A percentile compares a stretch with the other conserved stretches of the same genome.
These are phyloP conservation scores for Tulasnella sp. DNA, from an alignment of 768 basidiomycete genomes.

Conservation along the genomic window DNA sequence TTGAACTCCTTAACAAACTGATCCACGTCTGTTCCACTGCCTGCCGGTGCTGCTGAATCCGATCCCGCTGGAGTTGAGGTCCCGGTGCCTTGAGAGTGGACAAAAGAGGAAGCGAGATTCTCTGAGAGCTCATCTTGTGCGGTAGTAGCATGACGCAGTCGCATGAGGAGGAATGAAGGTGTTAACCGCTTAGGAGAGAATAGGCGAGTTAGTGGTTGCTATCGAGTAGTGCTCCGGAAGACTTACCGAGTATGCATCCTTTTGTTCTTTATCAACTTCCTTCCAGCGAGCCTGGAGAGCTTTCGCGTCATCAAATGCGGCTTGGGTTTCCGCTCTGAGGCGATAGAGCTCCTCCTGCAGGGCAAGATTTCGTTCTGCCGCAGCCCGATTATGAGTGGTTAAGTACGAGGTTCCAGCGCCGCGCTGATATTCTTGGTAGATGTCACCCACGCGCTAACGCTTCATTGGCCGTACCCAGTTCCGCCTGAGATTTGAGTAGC, in stretches of 20 bases:
- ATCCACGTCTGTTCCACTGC: conserved; percentile 56
- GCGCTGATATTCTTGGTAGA: background rate
- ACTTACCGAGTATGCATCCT: conserved; percentile 78
- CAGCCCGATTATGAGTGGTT: background rate
- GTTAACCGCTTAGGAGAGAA: conserved; percentile 60
- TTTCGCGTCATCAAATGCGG: conserved; percentile 84
- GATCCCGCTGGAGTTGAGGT: background rate
- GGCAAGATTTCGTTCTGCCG: conserved; percentile 65
- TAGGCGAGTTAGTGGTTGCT: background rate
- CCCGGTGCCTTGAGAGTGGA: conserved; percentile 48
- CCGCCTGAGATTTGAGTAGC: conserved; percentile 70
- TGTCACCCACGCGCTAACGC: conserved; percentile 72
- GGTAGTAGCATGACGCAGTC: conserved; percentile 80
- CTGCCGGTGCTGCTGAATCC: conserved; percentile 37
- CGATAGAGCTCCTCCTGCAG: conserved; percentile 72
- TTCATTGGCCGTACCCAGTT: conserved; percentile 80
- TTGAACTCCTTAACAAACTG: conserved; percentile 86
- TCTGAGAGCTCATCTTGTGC: conserved; percentile 90
- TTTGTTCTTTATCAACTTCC: conserved; percentile 83
- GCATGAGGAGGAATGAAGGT: conserved; percentile 82
- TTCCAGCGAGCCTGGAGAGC: conserved; percentile 76
- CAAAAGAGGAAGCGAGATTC: conserved; percentile 73
- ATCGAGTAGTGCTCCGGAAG: background rate
- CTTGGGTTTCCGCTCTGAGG: conserved; percentile 76
- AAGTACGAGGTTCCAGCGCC: background rate